These are phyloP conservation scores for Trichoderma gamsii DNA, from an alignment of 495 filamentous ascomycete species.

Conservation along the genomic window DNA sequence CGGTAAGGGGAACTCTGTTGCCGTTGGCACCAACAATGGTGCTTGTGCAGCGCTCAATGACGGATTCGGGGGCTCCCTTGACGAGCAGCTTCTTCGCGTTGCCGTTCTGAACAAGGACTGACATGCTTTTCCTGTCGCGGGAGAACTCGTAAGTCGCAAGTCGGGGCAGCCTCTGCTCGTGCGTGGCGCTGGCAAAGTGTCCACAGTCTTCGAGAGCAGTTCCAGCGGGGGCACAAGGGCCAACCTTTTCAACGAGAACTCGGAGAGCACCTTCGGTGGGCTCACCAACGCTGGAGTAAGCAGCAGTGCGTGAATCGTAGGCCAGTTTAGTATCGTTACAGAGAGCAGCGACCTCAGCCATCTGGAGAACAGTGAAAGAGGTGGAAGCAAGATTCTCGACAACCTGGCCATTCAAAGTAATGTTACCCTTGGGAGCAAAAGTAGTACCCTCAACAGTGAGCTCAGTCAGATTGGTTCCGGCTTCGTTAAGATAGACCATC, in stretches of 20 bases:
- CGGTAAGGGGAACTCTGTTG: slow-evolving; percentile 61
- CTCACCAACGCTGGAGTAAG: slow-evolving; percentile 84
- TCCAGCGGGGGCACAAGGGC: slow-evolving; percentile 44
- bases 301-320: slow-evolving; percentile 65
- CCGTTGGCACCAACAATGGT: slow-evolving; percentile 69
- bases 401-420: slow-evolving; percentile 60
- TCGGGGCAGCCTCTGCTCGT: slow-evolving; percentile 66
- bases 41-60: slow-evolving; percentile 85
- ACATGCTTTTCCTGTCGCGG: slow-evolving; percentile 98
- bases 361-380: slow-evolving; percentile 73
- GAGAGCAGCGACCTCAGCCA: slow-evolving; percentile 79
- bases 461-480: slow-evolving; percentile 73
- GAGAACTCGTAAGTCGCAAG: slow-evolving; percentile 96
- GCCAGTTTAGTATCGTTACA: slow-evolving; percentile 88
- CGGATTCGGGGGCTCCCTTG: slow-evolving; percentile 92
- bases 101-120: slow-evolving; percentile 71
- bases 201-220: slow-evolving; percentile 50
- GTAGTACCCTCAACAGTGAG: slow-evolving; percentile 90
- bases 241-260: slow-evolving; percentile 91
- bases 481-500: slow-evolving; percentile 71
- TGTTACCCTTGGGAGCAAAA: slow-evolving; percentile 75
- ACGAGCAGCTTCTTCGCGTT: slow-evolving; percentile 76
- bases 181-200: slow-evolving; percentile 76
- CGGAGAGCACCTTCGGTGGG: slow-evolving; percentile 92
- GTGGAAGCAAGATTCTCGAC: slow-evolving; percentile 62